Evolutionary conservation across 179 eudicot species (phyloP).

Genomic region (Silene noctiflora): DNA sequence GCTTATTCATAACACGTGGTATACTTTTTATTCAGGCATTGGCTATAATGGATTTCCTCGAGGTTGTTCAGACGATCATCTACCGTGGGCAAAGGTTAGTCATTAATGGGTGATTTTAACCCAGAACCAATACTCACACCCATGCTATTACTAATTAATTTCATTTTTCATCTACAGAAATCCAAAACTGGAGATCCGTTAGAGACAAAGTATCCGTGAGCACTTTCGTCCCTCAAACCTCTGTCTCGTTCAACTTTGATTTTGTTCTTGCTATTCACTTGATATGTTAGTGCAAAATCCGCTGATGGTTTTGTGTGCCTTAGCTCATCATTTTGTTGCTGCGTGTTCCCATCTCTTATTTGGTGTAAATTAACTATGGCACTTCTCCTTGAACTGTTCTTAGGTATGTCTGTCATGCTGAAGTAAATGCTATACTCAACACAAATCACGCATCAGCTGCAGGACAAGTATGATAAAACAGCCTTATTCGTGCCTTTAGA

Average conservation of each 20-base stretch:
- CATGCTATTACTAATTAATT: slow-evolving; percentile 2
- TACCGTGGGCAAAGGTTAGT: slow-evolving; percentile 94
- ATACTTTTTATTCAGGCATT: slow-evolving; percentile 53
- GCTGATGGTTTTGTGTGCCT: background rate
- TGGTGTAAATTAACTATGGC: background rate
- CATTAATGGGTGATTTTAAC: slow-evolving; percentile 1
- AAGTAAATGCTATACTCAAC: slow-evolving; percentile 93
- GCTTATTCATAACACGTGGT: slow-evolving; percentile 1
- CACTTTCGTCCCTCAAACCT: slow-evolving; percentile 9
- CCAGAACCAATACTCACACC: background rate
- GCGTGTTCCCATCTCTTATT: background rate
- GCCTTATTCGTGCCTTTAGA: background rate
- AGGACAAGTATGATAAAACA: slow-evolving; percentile 62
- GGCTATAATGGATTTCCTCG: slow-evolving; percentile 98
- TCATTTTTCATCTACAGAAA: slow-evolving; percentile 41
- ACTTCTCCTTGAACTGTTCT: background rate
- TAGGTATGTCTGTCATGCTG: slow-evolving; percentile 97
- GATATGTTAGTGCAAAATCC: background rate
- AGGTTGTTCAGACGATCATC: slow-evolving; percentile 90
- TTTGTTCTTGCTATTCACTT: slow-evolving; percentile 3
- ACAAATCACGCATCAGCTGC: slow-evolving; percentile 94
- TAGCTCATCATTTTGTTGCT: background rate
- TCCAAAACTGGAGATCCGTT: slow-evolving; percentile 71
- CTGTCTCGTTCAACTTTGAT: background rate
- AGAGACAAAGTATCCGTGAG: slow-evolving; percentile 97